Conservation (phyloP, 495 filamentous ascomycete genomes). For the Penicillium canescens region DNA sequence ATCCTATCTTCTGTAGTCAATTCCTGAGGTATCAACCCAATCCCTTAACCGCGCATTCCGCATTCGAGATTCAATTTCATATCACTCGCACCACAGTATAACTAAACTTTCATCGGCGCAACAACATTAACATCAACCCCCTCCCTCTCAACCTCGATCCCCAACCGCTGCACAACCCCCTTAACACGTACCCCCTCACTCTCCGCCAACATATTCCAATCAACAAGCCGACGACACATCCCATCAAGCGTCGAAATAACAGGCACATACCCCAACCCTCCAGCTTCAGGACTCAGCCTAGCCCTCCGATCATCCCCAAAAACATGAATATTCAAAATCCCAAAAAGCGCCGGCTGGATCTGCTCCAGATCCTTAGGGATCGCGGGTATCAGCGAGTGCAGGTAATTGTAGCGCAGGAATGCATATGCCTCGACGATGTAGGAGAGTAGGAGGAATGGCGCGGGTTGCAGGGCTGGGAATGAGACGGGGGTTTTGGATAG, state of each 20-base stretch:
- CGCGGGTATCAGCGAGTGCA: conserved; percentile 44
- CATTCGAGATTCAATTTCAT: too few relatives aligned
- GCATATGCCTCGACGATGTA: conserved; percentile 52
- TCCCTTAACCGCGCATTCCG: too few relatives aligned
- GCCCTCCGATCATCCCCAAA: conserved; percentile 49
- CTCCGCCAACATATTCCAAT: conserved; percentile 46
- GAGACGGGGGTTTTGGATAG: conserved; percentile 31
- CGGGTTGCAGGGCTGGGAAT: conserved; percentile 28
- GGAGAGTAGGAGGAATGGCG: conserved; percentile 42
- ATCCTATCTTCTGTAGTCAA: neutral
- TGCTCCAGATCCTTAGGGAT: conserved; percentile 45
- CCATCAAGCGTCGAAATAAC: conserved; percentile 52
- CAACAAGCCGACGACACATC: conserved; percentile 52
- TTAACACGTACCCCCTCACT: conserved; percentile 11
- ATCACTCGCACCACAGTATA: neutral
- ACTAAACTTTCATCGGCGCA: conserved; percentile 15
- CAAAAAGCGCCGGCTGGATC: conserved; percentile 54
- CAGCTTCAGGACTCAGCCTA: conserved; percentile 38
- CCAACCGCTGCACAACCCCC: conserved; percentile 2
- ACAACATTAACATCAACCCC: conserved; percentile 25
- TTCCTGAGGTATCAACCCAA: too few relatives aligned
- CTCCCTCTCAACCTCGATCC: conserved; percentile 13
- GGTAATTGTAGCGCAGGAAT: conserved; percentile 41
- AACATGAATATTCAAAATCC: conserved; percentile 49
- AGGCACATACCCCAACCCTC: conserved; percentile 55